Base-by-base conservation (phyloP, 805 yeast species). In the Schwanniomyces polymorphus region DNA sequence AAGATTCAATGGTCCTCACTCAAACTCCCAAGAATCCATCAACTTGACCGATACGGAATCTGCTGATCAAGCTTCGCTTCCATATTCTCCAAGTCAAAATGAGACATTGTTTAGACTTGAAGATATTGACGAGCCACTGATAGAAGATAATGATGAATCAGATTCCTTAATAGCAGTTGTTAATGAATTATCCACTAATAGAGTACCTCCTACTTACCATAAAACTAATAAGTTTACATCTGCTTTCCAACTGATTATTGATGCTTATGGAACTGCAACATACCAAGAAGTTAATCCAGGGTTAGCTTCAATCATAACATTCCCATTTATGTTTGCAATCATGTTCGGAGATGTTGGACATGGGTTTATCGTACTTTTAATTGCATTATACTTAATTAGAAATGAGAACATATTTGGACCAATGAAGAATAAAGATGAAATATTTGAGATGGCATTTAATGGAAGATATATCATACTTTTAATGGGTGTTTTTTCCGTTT, bases 331-430 rank as follows among this genome's bases (percentile, higher is more conserved):
- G 88, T 86, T 86, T 68, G 90, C 91, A 14, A 82, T 86, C 51
- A 86, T 86, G 91, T 86, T 86, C 68, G 91, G 91, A 68, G 91
- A 86, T 68, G 69, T 85, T 52, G 91, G 91, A 9, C 91, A 86
- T 60, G 91, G 91, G n/a, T 67, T 82, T 47, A 70, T 86, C 46
- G 68, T 86, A 59, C 63, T 79, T 27, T 61, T 83, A 53, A 84
- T 81, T 17, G 87, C 87, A 10, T 51, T 74, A 16, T 60, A 68
- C 4, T 64, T 86, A 48, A 85, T 85, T 8, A 57, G 74, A 38
- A 80, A 81, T 50, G 91, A 86, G 61, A 65, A 63, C 45, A 63
- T 64, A 34, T 72, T 85, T 44, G 79, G 73, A 21, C 67, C 68
- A 23, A 78, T 81, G 79, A 64, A 69, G 47, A 80, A 80, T 52